Percentiles rank a stretch among this genome's conserved stretches.
These are phyloP conservation scores for Plectosphaerella plurivora DNA, from an alignment of 2,329 filamentous ascomycete species.

Conservation along the genomic window DNA sequence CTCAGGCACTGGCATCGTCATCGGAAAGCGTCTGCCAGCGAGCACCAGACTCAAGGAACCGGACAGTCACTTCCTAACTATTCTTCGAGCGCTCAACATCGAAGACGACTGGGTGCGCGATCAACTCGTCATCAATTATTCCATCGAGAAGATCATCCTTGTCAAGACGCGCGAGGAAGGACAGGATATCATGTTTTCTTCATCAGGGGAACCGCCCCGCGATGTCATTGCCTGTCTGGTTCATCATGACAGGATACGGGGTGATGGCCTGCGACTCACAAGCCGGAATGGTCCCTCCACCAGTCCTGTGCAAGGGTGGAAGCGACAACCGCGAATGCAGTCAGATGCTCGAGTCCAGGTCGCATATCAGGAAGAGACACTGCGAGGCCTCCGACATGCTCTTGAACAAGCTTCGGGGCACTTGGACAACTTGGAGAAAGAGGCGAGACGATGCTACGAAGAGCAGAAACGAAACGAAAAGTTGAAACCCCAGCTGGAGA, in stretches of 20 bases:
- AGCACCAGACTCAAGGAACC: conserved; percentile 70
- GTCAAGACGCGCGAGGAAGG: conserved; percentile 66
- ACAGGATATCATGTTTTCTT: conserved; percentile 62
- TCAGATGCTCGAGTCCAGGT: conserved; percentile 69
- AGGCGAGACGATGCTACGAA: conserved; percentile 36
- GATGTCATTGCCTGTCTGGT: conserved; percentile 74
- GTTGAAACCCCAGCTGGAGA: conserved; percentile 29
- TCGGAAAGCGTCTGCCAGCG: conserved; percentile 52
- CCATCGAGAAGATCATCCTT: conserved; percentile 80
- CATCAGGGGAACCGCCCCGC: conserved; percentile 42
- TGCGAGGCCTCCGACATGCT: conserved; percentile 12
- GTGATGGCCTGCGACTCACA: conserved; percentile 9
- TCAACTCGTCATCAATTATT: conserved; percentile 76
- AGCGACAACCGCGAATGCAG: conserved; percentile 66
- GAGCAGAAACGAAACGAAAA: conserved; percentile 31
- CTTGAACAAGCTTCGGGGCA: conserved; percentile 52
- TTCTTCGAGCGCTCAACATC: conserved; percentile 76
- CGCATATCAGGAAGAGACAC: conserved; percentile 36
- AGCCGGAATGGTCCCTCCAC: conserved; percentile 13
- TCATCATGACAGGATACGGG: conserved; percentile 52
- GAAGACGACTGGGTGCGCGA: conserved; percentile 74
- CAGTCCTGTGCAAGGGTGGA: conserved; percentile 42
- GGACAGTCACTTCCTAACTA: conserved; percentile 66
- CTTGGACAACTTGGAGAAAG: conserved; percentile 43
- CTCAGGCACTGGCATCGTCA: conserved; percentile 54